Percentiles rank a stretch among this genome's conserved stretches.
phyloP scores from a whole-genome alignment of 148 eudicot species.

The Persicaria tinctoria region DNA sequence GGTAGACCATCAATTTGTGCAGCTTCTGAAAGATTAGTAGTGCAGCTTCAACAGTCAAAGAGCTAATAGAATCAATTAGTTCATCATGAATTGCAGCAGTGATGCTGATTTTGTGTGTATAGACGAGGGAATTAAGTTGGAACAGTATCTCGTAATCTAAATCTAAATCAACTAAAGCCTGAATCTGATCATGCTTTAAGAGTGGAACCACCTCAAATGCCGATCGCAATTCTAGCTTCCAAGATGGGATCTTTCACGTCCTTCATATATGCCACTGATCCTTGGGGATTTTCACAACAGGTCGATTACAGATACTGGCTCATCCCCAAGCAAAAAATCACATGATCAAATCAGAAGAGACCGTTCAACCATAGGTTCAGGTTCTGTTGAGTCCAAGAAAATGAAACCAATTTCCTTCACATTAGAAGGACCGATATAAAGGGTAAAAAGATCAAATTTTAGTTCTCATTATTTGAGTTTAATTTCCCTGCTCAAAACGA shows the following conservation, averaged over 20 bases:
- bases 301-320: constrained; percentile 26
- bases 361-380: neutral
- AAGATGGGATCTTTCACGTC: constrained; percentile 36
- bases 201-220: constrained; percentile 71
- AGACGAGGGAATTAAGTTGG: constrained; percentile 88
- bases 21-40: constrained; percentile 52
- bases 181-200: constrained; percentile 22
- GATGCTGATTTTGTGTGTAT: constrained; percentile 72
- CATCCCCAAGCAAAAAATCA: too few relatives aligned
- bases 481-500: neutral
- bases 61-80: constrained; percentile 47
- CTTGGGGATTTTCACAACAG: constrained; percentile 60
- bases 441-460: neutral
- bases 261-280: constrained; percentile 28
- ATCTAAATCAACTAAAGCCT: constrained; percentile 15
- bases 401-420: neutral
- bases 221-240: constrained; percentile 36
- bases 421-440: neutral
- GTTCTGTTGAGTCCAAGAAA: neutral
- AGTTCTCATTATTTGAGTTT: neutral
- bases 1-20: constrained; percentile 48
- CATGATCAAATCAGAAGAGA: neutral
- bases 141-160: constrained; percentile 67
- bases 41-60: constrained; percentile 41
- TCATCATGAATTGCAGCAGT: constrained; percentile 46